Conservation (phyloP, 345 rosid genomes). For the Schrenkiella parvula region DNA sequence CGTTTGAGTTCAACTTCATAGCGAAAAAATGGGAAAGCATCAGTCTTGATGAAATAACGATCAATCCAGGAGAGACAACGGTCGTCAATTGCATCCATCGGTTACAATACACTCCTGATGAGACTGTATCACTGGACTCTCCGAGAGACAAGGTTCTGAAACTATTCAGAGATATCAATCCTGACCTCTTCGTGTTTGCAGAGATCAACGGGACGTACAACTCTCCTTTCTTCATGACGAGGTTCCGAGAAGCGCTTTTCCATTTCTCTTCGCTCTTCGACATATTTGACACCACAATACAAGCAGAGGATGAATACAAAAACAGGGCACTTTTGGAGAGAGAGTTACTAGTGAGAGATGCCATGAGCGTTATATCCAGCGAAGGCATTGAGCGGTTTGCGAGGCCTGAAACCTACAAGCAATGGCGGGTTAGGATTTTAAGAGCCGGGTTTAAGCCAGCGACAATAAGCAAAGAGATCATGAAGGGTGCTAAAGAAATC, state of each 20-base stretch:
- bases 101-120: slow-evolving; percentile 63
- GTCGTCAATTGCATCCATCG: slow-evolving; percentile 58
- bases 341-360: slow-evolving; percentile 58
- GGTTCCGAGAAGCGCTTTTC: slow-evolving; percentile 72
- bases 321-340: slow-evolving; percentile 63
- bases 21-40: slow-evolving; percentile 83
- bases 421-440: slow-evolving; percentile 51
- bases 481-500: slow-evolving; percentile 41
- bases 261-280: slow-evolving; percentile 68
- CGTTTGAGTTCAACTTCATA: slow-evolving; percentile 54
- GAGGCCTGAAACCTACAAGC: slow-evolving; percentile 80
- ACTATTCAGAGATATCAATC: slow-evolving; percentile 55
- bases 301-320: slow-evolving; percentile 42
- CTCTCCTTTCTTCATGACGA: slow-evolving; percentile 65
- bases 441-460: slow-evolving; percentile 67
- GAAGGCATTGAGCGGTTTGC: slow-evolving; percentile 70
- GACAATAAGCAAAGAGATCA: slow-evolving; percentile 41
- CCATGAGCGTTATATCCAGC: slow-evolving; percentile 58
- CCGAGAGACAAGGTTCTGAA: slow-evolving; percentile 64
- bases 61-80: slow-evolving; percentile 48
- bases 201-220: slow-evolving; percentile 56
- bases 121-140: slow-evolving; percentile 47
- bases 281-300: slow-evolving; percentile 53
- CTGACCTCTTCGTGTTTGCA: slow-evolving; percentile 65
- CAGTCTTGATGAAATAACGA: slow-evolving; percentile 53